These are phyloP conservation scores for Cicer bijugum DNA, from an alignment of 306 rosid genomes.

Conservation along the genomic window DNA sequence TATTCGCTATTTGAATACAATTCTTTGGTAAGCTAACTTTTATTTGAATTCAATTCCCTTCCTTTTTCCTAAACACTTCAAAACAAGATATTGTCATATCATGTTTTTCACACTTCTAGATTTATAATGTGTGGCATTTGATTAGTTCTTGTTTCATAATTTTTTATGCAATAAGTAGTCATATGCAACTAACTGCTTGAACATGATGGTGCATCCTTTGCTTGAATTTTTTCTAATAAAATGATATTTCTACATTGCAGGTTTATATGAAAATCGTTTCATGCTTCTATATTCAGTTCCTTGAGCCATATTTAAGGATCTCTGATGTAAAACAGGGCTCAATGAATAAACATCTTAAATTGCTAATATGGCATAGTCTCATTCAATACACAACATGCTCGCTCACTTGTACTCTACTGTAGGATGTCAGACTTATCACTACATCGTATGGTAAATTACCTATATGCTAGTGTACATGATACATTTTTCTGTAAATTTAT, in stretches of 20 bases:
- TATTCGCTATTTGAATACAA: constrained; percentile 1
- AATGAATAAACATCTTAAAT: not conserved
- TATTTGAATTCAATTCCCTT: constrained; percentile 5
- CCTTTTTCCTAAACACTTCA: not conserved
- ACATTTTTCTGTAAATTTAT: no score
- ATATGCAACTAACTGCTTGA: constrained; percentile 5
- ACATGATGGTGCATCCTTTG: not conserved
- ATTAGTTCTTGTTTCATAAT: not conserved
- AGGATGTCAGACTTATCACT: not conserved
- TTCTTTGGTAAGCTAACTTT: constrained; percentile 39
- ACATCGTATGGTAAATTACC: no score
- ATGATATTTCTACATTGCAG: constrained; percentile 9
- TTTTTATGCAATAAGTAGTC: constrained; percentile 2
- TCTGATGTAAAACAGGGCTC: not conserved
- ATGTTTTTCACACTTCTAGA: not conserved
- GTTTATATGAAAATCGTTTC: constrained; percentile 1
- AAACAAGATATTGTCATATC: not conserved
- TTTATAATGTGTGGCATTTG: not conserved
- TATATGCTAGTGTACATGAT: no score
- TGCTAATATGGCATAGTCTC: not conserved
- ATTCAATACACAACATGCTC: not conserved
- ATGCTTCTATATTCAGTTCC: not conserved
- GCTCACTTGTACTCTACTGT: not conserved
- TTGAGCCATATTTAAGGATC: not conserved
- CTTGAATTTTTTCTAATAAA: constrained; percentile 8